These are phyloP conservation scores for Ceriops tagal DNA, from an alignment of 345 rosid genomes.

Conservation along the genomic window DNA sequence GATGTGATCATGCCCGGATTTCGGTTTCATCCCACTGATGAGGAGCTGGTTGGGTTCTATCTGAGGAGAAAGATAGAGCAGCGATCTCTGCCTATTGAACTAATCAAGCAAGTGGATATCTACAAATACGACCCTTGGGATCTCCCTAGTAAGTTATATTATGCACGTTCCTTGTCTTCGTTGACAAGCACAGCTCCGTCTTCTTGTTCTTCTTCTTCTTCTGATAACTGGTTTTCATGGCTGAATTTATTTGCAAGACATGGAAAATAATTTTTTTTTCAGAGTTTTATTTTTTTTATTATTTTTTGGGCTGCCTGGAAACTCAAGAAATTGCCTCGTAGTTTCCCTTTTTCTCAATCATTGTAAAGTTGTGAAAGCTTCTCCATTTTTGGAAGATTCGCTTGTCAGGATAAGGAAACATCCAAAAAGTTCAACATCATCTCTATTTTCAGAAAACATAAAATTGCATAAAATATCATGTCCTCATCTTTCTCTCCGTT, in stretches of 20 bases:
- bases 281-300: background rate
- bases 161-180: background rate
- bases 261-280: background rate
- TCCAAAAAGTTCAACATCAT: constrained; percentile 12
- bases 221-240: background rate
- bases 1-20: constrained; percentile 87
- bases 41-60: constrained; percentile 86
- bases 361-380: background rate
- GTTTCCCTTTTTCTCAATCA: background rate
- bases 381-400: constrained; percentile 11
- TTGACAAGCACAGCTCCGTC: background rate
- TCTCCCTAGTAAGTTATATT: constrained; percentile 74
- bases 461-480: too few species aligned
- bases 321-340: background rate
- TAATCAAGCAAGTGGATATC: constrained; percentile 89
- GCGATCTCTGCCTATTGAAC: constrained; percentile 62
- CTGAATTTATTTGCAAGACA: background rate
- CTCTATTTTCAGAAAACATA: background rate
- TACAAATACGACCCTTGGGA: constrained; percentile 97
- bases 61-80: constrained; percentile 65
- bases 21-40: constrained; percentile 94
- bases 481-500: too few species aligned
- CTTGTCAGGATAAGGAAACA: constrained; percentile 1
- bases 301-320: background rate
- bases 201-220: constrained; percentile 5